Conservation (phyloP, 306 rosid genomes). For the Lagenaria siceraria region DNA sequence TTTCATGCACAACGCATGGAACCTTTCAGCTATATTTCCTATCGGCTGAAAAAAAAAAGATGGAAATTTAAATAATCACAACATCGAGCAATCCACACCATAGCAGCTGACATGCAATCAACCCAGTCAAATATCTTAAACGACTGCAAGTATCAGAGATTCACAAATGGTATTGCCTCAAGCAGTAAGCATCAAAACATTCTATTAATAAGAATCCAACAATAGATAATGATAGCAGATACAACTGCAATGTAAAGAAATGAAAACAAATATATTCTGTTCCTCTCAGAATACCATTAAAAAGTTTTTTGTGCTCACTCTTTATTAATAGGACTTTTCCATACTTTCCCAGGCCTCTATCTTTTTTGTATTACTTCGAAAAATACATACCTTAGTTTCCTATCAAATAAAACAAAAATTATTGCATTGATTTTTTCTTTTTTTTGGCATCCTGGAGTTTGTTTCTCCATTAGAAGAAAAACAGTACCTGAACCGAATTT, state of each 20-base stretch:
- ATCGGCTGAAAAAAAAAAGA: conserved; percentile 64
- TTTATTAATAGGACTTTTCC: background rate
- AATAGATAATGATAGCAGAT: background rate
- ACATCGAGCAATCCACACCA: conserved; percentile 10
- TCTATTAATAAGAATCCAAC: background rate
- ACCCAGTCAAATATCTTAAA: background rate
- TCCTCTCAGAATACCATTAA: background rate
- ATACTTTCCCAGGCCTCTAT: background rate
- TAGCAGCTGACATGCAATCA: conserved; percentile 3
- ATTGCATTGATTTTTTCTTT: background rate
- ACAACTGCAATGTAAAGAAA: background rate
- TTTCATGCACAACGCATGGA: conserved; percentile 79
- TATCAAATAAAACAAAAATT: background rate
- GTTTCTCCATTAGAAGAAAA: background rate
- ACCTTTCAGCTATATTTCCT: conserved; percentile 88
- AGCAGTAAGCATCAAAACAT: background rate
- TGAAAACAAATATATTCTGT: background rate
- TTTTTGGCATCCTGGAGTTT: background rate
- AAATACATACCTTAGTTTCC: background rate
- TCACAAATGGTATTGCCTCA: background rate
- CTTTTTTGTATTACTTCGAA: background rate
- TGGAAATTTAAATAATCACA: background rate
- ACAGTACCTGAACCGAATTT: conserved; percentile 70
- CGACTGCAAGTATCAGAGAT: background rate
- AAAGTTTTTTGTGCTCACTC: background rate